Evolutionary conservation across 2,329 filamentous ascomycete genomes (phyloP).

Genomic region (Ophiostoma sp.): DNA sequence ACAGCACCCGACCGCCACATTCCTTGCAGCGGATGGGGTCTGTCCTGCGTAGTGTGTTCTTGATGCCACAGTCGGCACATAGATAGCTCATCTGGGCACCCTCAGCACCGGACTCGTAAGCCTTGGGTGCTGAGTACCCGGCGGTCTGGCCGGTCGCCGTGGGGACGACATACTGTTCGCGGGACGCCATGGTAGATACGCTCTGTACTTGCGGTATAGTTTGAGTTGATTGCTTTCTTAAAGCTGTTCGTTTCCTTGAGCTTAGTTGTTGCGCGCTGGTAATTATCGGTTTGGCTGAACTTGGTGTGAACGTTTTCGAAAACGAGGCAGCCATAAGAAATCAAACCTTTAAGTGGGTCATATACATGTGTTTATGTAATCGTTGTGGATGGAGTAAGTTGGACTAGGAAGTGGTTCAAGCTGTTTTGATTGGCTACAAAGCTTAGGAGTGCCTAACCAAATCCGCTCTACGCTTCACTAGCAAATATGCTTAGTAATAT

Average conservation of each 20-base stretch:
- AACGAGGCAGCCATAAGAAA: constrained; percentile 1
- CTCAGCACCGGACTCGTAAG: constrained; percentile 37
- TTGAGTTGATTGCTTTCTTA: neutral
- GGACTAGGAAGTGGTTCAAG: no score
- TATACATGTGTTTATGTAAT: neutral
- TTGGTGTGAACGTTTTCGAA: neutral
- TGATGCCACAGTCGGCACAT: constrained; percentile 79
- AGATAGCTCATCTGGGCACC: constrained; percentile 58
- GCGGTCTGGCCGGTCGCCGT: constrained; percentile 43
- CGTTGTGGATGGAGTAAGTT: no score
- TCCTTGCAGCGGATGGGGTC: constrained; percentile 84
- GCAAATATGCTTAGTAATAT: no score
- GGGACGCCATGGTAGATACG: constrained; percentile 41
- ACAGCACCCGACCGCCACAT: constrained; percentile 90
- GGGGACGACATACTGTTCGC: constrained; percentile 74
- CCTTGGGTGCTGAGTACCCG: constrained; percentile 32
- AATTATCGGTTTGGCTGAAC: neutral
- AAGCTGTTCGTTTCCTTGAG: neutral
- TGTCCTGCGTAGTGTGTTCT: constrained; percentile 67
- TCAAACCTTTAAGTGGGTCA: constrained; percentile 11
- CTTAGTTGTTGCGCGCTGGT: neutral
- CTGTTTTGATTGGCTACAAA: no score
- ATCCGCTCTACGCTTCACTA: no score
- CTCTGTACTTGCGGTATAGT: neutral
- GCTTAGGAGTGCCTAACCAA: no score